These are phyloP conservation scores for Coemansia sp. DNA, from an alignment of 371 early-diverging fungal genomes.

Conservation along the genomic window DNA sequence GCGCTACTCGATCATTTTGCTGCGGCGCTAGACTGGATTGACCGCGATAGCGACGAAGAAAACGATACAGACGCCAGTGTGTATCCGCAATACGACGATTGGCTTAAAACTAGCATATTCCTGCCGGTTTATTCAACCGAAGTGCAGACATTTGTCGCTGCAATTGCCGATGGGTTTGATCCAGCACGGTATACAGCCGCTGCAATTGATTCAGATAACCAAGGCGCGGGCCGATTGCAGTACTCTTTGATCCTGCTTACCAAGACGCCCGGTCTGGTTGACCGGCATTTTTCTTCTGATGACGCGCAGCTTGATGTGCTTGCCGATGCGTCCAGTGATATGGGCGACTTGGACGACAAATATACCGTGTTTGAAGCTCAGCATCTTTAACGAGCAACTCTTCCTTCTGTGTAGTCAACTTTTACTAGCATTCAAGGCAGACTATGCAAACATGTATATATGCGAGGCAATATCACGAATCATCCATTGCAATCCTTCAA, in stretches of 20 bases:
- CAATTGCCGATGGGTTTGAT: slow-evolving; percentile 33
- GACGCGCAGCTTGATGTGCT: slow-evolving; percentile 7
- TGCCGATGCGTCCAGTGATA: not conserved
- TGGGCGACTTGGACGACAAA: slow-evolving; percentile 8
- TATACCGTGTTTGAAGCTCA: slow-evolving; percentile 33
- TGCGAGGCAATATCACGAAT: slow-evolving; percentile 85
- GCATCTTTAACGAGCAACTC: not conserved
- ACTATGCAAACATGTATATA: slow-evolving; percentile 58
- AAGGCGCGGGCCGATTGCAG: not conserved
- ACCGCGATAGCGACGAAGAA: not conserved
- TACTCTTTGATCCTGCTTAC: slow-evolving; percentile 19
- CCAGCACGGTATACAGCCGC: slow-evolving; percentile 27
- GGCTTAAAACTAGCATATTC: slow-evolving; percentile 10
- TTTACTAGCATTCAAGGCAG: not conserved
- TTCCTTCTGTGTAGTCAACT: slow-evolving; percentile 8
- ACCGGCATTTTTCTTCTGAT: slow-evolving; percentile 19
- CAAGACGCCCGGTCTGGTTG: slow-evolving; percentile 31
- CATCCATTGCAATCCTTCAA: slow-evolving; percentile 92
- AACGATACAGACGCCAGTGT: not conserved
- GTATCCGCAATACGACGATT: not conserved
- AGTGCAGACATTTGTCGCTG: slow-evolving; percentile 31
- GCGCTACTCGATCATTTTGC: slow-evolving; percentile 24
- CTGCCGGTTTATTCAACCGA: slow-evolving; percentile 44
- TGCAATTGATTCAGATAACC: not conserved
- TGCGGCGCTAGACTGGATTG: not conserved